Evolutionary conservation across 495 filamentous ascomycete genomes (phyloP).

Genomic region (Hyaloscypha variabilis): DNA sequence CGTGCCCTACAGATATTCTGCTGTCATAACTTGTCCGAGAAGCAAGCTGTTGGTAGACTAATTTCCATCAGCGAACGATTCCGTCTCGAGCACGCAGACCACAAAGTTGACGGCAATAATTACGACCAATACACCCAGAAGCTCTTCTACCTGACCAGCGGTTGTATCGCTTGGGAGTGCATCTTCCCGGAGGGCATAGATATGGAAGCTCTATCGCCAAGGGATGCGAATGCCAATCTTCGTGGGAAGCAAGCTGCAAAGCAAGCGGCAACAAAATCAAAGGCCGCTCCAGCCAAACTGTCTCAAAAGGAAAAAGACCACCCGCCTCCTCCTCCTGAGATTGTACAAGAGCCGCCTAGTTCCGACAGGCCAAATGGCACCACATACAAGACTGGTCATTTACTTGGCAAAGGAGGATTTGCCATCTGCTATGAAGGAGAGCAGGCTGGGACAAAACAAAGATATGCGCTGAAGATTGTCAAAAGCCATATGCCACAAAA

Average conservation of each 20-base stretch:
- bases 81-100: not conserved
- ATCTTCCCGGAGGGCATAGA: conserved; percentile 32
- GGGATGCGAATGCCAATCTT: conserved; percentile 65
- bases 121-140: conserved; percentile 17
- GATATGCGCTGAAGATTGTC: conserved; percentile 88
- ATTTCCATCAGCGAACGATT: conserved; percentile 7
- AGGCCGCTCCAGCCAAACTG: conserved; percentile 56
- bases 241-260: conserved; percentile 31
- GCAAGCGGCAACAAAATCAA: conserved; percentile 50
- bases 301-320: conserved; percentile 66
- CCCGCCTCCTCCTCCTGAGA: conserved; percentile 73
- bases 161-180: conserved; percentile 27
- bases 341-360: conserved; percentile 72
- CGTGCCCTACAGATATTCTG: conserved; percentile 30
- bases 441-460: conserved; percentile 61
- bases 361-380: conserved; percentile 66
- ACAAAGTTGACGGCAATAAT: conserved; percentile 6
- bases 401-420: conserved; percentile 93
- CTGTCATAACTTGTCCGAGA: conserved; percentile 22
- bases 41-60: conserved; percentile 2
- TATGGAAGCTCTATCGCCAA: conserved; percentile 74
- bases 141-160: not conserved
- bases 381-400: conserved; percentile 78
- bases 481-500: conserved; percentile 83
- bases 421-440: conserved; percentile 86